Conservation (phyloP, 2,329 filamentous ascomycete genomes). For the Cryphonectria parasitica region DNA sequence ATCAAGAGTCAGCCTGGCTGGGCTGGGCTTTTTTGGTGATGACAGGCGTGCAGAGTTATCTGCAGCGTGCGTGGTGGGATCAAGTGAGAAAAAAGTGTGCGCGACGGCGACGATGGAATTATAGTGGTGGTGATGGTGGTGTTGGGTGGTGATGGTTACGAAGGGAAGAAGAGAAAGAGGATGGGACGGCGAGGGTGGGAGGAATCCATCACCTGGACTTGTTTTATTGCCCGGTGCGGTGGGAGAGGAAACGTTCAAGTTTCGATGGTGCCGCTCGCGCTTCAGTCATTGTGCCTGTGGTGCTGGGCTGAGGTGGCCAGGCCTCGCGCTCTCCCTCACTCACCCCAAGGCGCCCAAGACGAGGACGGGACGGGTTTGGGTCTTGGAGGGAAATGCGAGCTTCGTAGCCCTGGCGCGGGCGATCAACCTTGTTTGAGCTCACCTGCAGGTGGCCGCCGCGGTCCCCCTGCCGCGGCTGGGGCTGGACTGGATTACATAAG, state of each 20-base stretch:
- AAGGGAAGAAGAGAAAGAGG: conserved; percentile 25
- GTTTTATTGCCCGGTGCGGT: conserved; percentile 25
- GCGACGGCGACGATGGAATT: conserved; percentile 30
- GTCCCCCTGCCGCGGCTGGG: conserved; percentile 17
- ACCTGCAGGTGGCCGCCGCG: conserved; percentile 7
- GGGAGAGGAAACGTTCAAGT: conserved; percentile 26
- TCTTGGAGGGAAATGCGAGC: conserved; percentile 6
- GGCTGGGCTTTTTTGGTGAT: conserved; percentile 11
- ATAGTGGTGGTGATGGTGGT: conserved; percentile 27
- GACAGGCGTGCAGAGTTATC: conserved; percentile 13
- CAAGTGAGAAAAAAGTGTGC: conserved; percentile 22
- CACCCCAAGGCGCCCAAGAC: background rate
- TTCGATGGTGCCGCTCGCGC: conserved; percentile 19
- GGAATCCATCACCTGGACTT: conserved; percentile 22
- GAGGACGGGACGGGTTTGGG: conserved; percentile 14
- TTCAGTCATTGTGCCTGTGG: conserved; percentile 26
- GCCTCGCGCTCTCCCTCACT: conserved; percentile 11
- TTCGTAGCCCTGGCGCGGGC: conserved; percentile 7
- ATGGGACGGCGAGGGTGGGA: conserved; percentile 26
- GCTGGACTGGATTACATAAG: conserved; percentile 19
- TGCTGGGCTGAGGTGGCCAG: conserved; percentile 20
- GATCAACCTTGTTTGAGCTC: conserved; percentile 14
- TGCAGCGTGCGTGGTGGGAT: conserved; percentile 20
- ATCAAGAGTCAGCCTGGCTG: conserved; percentile 18
- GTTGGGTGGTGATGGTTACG: conserved; percentile 32